Conservation (phyloP, 352 stramenopile genomes). For the Synura sp. region DNA sequence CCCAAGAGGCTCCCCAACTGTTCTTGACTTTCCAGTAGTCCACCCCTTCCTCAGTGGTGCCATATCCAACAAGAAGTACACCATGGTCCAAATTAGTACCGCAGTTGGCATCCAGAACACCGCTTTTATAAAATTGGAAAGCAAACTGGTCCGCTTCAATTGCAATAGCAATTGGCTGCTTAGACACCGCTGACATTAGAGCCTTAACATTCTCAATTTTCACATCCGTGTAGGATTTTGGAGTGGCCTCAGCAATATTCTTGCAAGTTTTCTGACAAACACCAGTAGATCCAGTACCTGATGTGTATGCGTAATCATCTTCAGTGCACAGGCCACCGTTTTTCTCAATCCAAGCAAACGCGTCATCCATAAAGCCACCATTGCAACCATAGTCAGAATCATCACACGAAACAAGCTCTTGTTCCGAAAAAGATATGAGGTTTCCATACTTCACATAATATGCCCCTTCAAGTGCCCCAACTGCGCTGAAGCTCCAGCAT, state of each 20-base stretch:
- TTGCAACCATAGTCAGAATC: slow-evolving; percentile 87
- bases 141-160: slow-evolving; percentile 83
- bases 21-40: slow-evolving; percentile 96
- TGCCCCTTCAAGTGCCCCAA: slow-evolving; percentile 94
- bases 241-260: slow-evolving; percentile 62
- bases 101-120: slow-evolving; percentile 68
- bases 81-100: slow-evolving; percentile 87
- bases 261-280: slow-evolving; percentile 48
- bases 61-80: slow-evolving; percentile 88
- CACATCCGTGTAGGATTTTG: slow-evolving; percentile 68
- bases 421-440: slow-evolving; percentile 87
- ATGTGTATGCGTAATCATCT: slow-evolving; percentile 89
- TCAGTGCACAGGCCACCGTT: slow-evolving; percentile 86
- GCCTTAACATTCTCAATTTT: slow-evolving; percentile 68
- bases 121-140: slow-evolving; percentile 91
- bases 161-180: slow-evolving; percentile 83
- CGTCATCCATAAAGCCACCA: slow-evolving; percentile 95
- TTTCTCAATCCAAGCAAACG: slow-evolving; percentile 88
- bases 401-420: slow-evolving; percentile 96
- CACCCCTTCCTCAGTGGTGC: slow-evolving; percentile 61
- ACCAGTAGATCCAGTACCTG: slow-evolving; percentile 51
- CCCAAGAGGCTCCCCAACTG: slow-evolving; percentile 87
- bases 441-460: slow-evolving; percentile 83
- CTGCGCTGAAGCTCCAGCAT: slow-evolving; percentile 98
- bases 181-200: slow-evolving; percentile 74